Percentiles rank a stretch among this genome's conserved stretches.
These are phyloP conservation scores for Sporothrix pseudoabietina DNA, from an alignment of 2,329 filamentous ascomycete species.

Conservation along the genomic window DNA sequence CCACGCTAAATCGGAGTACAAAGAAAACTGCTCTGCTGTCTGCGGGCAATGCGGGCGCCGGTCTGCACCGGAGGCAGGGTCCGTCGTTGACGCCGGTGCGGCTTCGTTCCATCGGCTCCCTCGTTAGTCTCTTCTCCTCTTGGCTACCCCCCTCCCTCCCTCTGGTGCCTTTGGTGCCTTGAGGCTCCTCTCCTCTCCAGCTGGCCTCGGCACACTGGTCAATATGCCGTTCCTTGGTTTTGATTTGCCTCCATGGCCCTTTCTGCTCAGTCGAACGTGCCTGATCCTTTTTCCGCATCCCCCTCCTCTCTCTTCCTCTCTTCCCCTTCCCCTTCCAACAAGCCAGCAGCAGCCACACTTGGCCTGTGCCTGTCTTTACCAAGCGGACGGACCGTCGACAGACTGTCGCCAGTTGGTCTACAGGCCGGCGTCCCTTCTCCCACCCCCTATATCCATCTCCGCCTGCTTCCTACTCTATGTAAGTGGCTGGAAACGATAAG, in stretches of 20 bases:
- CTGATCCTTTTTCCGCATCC: no score
- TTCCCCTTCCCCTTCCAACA: not conserved
- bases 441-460: no score
- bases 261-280: not conserved
- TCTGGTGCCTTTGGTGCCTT: no score
- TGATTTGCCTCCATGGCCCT: not conserved
- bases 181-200: not conserved
- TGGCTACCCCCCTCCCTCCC: no score
- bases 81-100: not conserved
- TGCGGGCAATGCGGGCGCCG: not conserved
- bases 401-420: no score
- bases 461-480: no score
- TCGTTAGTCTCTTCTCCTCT: no score
- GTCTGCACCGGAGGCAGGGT: constrained; percentile 3
- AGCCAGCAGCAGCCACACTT: not conserved
- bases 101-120: not conserved
- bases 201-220: not conserved
- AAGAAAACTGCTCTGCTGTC: not conserved
- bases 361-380: not conserved
- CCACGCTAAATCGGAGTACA: not conserved
- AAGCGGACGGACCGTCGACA: no score
- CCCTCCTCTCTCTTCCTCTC: no score
- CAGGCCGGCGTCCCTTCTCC: no score
- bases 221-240: not conserved
- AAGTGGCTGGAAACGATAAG: not conserved